These are phyloP conservation scores for Tetraselmis chui DNA, from an alignment of 139 green algal genomes.

Conservation along the genomic window DNA sequence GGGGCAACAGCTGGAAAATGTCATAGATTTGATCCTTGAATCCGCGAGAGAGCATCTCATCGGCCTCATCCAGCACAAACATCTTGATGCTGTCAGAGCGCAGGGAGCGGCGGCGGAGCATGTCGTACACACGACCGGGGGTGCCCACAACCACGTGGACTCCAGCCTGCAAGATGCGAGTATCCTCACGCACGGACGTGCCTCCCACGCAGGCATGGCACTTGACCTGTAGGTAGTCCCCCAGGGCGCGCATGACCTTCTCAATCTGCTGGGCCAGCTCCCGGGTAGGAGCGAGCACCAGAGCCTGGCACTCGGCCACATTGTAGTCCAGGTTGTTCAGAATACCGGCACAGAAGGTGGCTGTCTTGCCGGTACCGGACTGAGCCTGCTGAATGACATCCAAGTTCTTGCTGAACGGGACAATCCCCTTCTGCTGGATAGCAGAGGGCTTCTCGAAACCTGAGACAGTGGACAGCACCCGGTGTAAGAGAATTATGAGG, in stretches of 20 bases:
- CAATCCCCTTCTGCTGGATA: slow-evolving; percentile 99
- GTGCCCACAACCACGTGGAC: slow-evolving; percentile 96
- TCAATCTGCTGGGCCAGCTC: slow-evolving; percentile 99
- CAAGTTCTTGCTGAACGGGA: slow-evolving; percentile 93
- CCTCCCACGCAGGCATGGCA: slow-evolving; percentile 99
- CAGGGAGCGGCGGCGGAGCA: slow-evolving; percentile 92
- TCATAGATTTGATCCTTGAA: slow-evolving; percentile 99
- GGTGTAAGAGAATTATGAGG: neutral
- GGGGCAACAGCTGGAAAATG: slow-evolving; percentile 98
- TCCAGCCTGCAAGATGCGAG: slow-evolving; percentile 79
- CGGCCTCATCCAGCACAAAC: slow-evolving; percentile 97
- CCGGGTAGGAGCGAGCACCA: slow-evolving; percentile 96
- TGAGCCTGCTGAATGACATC: slow-evolving; percentile 99
- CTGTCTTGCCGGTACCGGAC: slow-evolving; percentile 99
- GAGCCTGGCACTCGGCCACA: slow-evolving; percentile 88
- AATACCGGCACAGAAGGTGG: slow-evolving; percentile 95
- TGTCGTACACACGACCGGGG: slow-evolving; percentile 97
- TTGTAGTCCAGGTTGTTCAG: slow-evolving; percentile 97
- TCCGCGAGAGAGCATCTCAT: slow-evolving; percentile 97
- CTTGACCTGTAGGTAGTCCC: slow-evolving; percentile 98
- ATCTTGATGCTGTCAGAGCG: slow-evolving; percentile 83
- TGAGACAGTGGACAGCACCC: slow-evolving; percentile 16
- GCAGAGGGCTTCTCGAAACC: slow-evolving; percentile 99
- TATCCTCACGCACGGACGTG: slow-evolving; percentile 94
- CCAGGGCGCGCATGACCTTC: slow-evolving; percentile 97